Conservation (phyloP, 768 basidiomycete species). For the Rickenella mellea region DNA sequence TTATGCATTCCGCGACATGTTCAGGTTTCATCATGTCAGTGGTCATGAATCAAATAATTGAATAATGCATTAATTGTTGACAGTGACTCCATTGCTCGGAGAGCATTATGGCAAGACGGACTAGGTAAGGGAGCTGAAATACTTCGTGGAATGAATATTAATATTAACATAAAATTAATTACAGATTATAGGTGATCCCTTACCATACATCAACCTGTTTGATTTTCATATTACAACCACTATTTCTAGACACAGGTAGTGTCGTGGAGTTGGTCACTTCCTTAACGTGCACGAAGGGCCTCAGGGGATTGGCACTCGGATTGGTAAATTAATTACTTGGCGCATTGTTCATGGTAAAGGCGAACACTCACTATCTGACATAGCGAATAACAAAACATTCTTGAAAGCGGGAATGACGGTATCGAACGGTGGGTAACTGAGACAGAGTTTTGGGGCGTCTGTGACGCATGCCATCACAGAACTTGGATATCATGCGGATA, state of each 20-base stretch:
- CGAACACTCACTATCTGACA: constrained; percentile 5
- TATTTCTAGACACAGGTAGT: constrained; percentile 90
- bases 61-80: background rate
- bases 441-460: background rate
- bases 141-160: constrained; percentile 1
- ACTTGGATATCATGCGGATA: constrained; percentile 89
- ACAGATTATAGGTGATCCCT: constrained; percentile 57
- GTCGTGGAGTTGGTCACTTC: constrained; percentile 92
- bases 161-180: background rate
- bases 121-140: too few species aligned
- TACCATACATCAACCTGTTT: too few species aligned
- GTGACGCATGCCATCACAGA: constrained; percentile 32
- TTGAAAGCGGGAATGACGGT: constrained; percentile 84
- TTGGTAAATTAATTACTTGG: constrained; percentile 19
- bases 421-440: constrained; percentile 60
- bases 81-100: constrained; percentile 30
- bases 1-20: background rate
- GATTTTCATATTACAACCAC: too few species aligned
- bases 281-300: constrained; percentile 91
- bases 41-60: background rate
- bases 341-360: too few species aligned
- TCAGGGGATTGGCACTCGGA: constrained; percentile 40
- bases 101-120: constrained; percentile 78
- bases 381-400: constrained; percentile 59
- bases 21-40: constrained; percentile 51